Base-by-base conservation (phyloP, 306 rosid genomes). In the Echinosophora koreensis region DNA sequence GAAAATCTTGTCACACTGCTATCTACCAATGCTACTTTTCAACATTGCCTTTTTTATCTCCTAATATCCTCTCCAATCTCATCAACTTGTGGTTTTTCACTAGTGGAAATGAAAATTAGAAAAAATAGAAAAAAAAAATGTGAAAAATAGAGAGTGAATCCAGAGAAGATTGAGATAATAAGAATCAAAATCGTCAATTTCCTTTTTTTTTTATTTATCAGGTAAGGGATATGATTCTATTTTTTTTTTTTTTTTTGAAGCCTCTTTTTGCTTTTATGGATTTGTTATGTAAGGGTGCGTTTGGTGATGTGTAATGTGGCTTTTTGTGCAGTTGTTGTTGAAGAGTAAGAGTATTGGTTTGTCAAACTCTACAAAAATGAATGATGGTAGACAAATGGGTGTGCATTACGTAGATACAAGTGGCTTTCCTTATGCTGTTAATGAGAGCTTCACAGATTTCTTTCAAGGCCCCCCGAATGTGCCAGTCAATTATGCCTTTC, bases 301-400 rank as follows among this genome's bases (percentile, higher is more conserved):
- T 74, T 81, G 67, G 35, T 81, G 62, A 51, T 56, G 14, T 61
- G 66, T 69, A 61, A 70, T 69, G 74, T 62, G 74, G 5, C 6
- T 41, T 13, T 46, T 39, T 44, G 38, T 81, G 78, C 69, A 82
- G 85, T 14, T 55, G 39, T 69, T 81, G 41, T 54, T 81, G 55
- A 52, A 64, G 46, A 54, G 46, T 60, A 46, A 61, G 46, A 55
- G 81, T 76, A 6, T 42, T 60, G 66, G 3, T 55, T 54, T 12
- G 34, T 69, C 13, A 38, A 63, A 35, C 28, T 69, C 28, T 69
- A 63, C 54, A 54, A 84, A 76, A 72, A 92, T 92, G 97, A 84
- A 88, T 79, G 96, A 73, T n/a, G 78, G 88, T 68, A 88, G 98
- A 83, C 92, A 84, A 71, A 91, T 91, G 92, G 97, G 87, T 74